A percentile compares a stretch with the other conserved stretches of the same genome.
phyloP scores from a whole-genome alignment of 352 stramenopile species.

The Albugo candida region DNA sequence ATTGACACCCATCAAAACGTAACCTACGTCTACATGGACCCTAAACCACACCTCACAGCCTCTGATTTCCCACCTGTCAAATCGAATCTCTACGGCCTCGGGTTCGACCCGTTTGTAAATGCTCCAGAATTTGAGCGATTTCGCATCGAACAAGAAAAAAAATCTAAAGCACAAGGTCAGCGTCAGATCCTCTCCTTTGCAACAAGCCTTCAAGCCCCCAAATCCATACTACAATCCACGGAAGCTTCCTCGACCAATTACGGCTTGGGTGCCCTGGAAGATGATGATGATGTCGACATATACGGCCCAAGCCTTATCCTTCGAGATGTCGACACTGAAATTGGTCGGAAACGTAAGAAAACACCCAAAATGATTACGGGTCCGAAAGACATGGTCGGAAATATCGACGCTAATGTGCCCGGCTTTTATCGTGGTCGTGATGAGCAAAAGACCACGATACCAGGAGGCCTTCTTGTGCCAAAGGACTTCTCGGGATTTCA shows the following conservation, averaged over 20 bases:
- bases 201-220: slow-evolving; percentile 27
- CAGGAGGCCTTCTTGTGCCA: slow-evolving; percentile 26
- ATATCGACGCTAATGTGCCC: slow-evolving; percentile 16
- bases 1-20: background rate
- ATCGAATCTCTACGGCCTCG: slow-evolving; percentile 47
- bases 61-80: slow-evolving; percentile 46
- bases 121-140: slow-evolving; percentile 48
- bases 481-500: slow-evolving; percentile 25
- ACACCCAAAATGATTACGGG: slow-evolving; percentile 8
- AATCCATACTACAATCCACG: slow-evolving; percentile 16
- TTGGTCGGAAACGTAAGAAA: slow-evolving; percentile 13
- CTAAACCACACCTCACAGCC: slow-evolving; percentile 31
- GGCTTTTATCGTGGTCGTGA: slow-evolving; percentile 18
- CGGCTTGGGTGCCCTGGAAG: slow-evolving; percentile 55
- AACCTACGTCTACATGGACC: slow-evolving; percentile 30
- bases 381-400: slow-evolving; percentile 11
- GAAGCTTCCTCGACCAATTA: slow-evolving; percentile 15
- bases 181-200: slow-evolving; percentile 53
- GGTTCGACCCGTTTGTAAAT: slow-evolving; percentile 55
- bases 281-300: slow-evolving; percentile 71
- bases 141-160: slow-evolving; percentile 17
- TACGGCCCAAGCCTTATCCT: slow-evolving; percentile 40
- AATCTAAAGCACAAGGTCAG: slow-evolving; percentile 10
- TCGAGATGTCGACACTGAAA: slow-evolving; percentile 37
- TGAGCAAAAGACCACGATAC: slow-evolving; percentile 22